A percentile compares a stretch with the other conserved stretches of the same genome.
Conservation (phyloP, 2,329 filamentous ascomycete genomes). For the Colletotrichum acutatum region DNA sequence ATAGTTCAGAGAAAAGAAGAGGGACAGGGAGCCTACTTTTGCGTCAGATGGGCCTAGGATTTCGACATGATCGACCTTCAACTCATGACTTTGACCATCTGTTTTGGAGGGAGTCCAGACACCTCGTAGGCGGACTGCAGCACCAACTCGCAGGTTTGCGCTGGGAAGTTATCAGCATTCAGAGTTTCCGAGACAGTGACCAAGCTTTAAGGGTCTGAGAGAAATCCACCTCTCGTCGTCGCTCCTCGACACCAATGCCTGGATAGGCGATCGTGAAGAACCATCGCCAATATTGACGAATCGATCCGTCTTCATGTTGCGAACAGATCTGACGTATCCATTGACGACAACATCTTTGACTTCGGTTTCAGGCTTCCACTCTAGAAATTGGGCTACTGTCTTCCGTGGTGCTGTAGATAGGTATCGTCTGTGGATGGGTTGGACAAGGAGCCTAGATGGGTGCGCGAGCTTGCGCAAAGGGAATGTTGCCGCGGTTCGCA, state of each 20-base stretch:
- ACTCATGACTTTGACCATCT: slow-evolving; percentile 79
- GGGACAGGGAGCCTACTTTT: slow-evolving; percentile 65
- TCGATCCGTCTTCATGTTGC: slow-evolving; percentile 84
- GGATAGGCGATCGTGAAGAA: slow-evolving; percentile 80
- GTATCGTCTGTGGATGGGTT: slow-evolving; percentile 33
- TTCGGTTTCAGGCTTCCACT: slow-evolving; percentile 57
- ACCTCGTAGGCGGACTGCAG: slow-evolving; percentile 82
- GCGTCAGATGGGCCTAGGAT: slow-evolving; percentile 83
- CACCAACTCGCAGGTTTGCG: slow-evolving; percentile 74
- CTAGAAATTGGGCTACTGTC: slow-evolving; percentile 67
- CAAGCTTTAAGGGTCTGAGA: slow-evolving; percentile 32
- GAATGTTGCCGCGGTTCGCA: not conserved
- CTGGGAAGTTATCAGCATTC: slow-evolving; percentile 59
- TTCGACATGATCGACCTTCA: slow-evolving; percentile 76
- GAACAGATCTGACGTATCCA: slow-evolving; percentile 85
- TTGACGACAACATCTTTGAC: slow-evolving; percentile 69
- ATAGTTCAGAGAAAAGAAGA: slow-evolving; percentile 25
- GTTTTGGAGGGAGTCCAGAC: slow-evolving; percentile 79
- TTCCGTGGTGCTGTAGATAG: slow-evolving; percentile 51
- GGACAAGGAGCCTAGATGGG: not conserved
- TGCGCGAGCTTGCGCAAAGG: not conserved
- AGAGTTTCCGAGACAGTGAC: slow-evolving; percentile 38
- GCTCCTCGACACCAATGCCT: slow-evolving; percentile 80
- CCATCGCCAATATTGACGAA: slow-evolving; percentile 92
- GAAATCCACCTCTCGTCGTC: slow-evolving; percentile 75